A percentile compares a stretch with the other conserved stretches of the same genome.
phyloP scores from a whole-genome alignment of 108 stramenopile genomes.

The Cyclostephanos tholiformis region DNA sequence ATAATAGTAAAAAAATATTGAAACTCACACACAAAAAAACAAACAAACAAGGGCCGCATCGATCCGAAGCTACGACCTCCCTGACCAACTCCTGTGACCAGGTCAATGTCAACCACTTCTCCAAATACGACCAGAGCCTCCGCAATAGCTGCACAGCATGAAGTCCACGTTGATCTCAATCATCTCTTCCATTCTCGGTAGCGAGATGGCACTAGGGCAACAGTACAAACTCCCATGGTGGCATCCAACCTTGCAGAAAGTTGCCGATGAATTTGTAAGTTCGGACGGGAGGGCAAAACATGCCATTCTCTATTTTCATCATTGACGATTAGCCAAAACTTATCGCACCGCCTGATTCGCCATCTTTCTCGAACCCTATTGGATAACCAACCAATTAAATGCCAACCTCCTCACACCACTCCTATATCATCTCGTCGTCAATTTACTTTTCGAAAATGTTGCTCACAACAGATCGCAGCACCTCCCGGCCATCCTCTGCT shows the following conservation, averaged over 20 bases:
- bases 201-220: background rate
- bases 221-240: constrained; percentile 12
- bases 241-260: constrained; percentile 4
- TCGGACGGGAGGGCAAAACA: background rate
- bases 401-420: too few relatives aligned
- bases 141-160: background rate
- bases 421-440: background rate
- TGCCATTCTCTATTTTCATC: background rate
- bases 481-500: constrained; percentile 13
- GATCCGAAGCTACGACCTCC: too few relatives aligned
- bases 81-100: too few relatives aligned
- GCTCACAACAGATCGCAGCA: background rate
- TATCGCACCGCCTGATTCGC: too few relatives aligned
- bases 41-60: too few relatives aligned
- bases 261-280: constrained; percentile 9
- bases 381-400: too few relatives aligned
- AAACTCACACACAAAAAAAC: too few relatives aligned
- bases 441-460: background rate
- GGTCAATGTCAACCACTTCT: too few relatives aligned
- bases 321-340: background rate
- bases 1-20: too few relatives aligned
- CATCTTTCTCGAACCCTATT: too few relatives aligned
- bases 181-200: background rate
- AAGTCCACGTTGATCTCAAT: background rate
- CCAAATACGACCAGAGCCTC: too few relatives aligned